A percentile compares a stretch with the other conserved stretches of the same genome.
These are phyloP conservation scores for Botrytis cinerea DNA, from an alignment of 2,329 filamentous ascomycete species.

Conservation along the genomic window DNA sequence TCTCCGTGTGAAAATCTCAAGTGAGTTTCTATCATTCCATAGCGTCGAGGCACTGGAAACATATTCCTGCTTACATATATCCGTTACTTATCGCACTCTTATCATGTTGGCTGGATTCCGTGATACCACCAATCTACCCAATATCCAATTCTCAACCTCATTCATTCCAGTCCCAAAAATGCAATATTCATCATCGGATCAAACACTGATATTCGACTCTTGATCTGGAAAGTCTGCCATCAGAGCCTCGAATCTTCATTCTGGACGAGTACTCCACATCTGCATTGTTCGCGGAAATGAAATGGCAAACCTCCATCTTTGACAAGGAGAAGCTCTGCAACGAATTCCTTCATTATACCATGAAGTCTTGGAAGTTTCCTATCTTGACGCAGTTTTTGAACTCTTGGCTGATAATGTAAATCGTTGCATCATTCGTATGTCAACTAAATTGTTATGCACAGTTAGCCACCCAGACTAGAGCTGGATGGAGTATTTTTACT, in stretches of 20 bases:
- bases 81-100: not conserved
- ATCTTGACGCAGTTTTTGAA: not conserved
- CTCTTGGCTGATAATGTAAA: not conserved
- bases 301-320: not conserved
- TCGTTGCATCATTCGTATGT: not conserved
- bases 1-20: not conserved
- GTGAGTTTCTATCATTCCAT: not conserved
- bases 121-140: not conserved
- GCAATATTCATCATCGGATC: not conserved
- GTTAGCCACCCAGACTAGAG: not conserved
- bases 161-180: not conserved
- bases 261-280: not conserved
- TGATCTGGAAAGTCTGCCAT: not conserved
- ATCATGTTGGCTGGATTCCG: not conserved
- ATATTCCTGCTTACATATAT: not conserved
- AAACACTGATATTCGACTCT: not conserved
- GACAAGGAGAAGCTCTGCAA: not conserved
- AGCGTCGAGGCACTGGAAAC: not conserved
- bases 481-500: not conserved
- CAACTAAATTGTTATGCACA: not conserved
- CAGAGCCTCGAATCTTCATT: not conserved
- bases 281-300: not conserved
- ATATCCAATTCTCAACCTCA: not conserved
- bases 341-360: not conserved
- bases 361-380: not conserved